Percentiles rank a stretch among this genome's conserved stretches.
Evolutionary conservation across 1,139 yeast genomes (phyloP).

Genomic region (Geotrichum bryndzae): DNA sequence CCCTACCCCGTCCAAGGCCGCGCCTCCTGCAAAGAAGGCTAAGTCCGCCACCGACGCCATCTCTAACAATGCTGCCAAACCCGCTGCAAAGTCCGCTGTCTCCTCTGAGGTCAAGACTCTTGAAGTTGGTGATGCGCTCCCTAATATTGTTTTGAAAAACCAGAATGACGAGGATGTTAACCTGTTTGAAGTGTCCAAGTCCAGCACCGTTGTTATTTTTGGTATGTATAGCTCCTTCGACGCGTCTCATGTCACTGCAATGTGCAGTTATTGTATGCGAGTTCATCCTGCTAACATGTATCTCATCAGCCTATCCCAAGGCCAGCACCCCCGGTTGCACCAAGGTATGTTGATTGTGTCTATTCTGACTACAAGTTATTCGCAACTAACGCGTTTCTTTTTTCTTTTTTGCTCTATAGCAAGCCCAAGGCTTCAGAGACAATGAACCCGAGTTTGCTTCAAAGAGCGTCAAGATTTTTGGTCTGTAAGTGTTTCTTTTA

Average conservation of each 20-base stretch:
- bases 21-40: slow-evolving; percentile 13
- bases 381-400: neutral
- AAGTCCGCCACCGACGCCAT: slow-evolving; percentile 3
- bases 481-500: slow-evolving; percentile 22
- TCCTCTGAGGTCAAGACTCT: slow-evolving; percentile 3
- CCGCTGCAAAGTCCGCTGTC: neutral
- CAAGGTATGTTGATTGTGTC: slow-evolving; percentile 5
- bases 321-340: slow-evolving; percentile 95
- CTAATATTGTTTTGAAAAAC: slow-evolving; percentile 55
- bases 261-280: neutral
- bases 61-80: neutral
- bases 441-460: slow-evolving; percentile 50
- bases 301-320: slow-evolving; percentile 60
- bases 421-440: slow-evolving; percentile 82
- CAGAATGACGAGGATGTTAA: slow-evolving; percentile 59
- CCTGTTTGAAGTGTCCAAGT: slow-evolving; percentile 22
- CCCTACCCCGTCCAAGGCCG: slow-evolving; percentile 2
- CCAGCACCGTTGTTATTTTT: slow-evolving; percentile 40
- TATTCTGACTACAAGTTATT: slow-evolving; percentile 29
- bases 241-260: neutral
- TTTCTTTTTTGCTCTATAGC: slow-evolving; percentile 38
- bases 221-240: slow-evolving; percentile 37
- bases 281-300: neutral
- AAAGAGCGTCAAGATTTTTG: slow-evolving; percentile 37
- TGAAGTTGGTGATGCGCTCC: slow-evolving; percentile 60